A percentile compares a stretch with the other conserved stretches of the same genome.
phyloP scores from a whole-genome alignment of 2,329 filamentous ascomycete species.

The Stagonosporopsis rhizophila region DNA sequence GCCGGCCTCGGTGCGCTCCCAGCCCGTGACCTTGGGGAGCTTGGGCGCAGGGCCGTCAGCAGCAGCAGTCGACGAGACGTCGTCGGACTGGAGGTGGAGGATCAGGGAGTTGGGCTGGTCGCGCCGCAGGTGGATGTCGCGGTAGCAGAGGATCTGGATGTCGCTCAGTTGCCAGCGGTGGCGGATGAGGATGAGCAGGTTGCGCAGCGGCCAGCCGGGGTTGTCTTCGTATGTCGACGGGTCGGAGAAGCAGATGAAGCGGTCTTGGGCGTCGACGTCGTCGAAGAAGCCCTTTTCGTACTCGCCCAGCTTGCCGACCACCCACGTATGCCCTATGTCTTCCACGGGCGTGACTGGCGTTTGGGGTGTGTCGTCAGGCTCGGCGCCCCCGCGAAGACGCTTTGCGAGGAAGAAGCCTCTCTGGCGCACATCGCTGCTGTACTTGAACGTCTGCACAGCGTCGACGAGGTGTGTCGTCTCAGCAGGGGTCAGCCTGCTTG shows the following conservation, averaged over 20 bases:
- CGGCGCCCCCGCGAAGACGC: slow-evolving; percentile 59
- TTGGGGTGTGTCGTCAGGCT: slow-evolving; percentile 47
- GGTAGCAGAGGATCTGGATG: slow-evolving; percentile 87
- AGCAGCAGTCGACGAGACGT: slow-evolving; percentile 16
- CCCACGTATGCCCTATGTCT: slow-evolving; percentile 75
- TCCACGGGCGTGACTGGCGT: slow-evolving; percentile 60
- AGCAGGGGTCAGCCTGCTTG: slow-evolving; percentile 62
- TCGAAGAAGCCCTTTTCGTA: slow-evolving; percentile 92
- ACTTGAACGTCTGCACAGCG: slow-evolving; percentile 85
- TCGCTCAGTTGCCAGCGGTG: slow-evolving; percentile 79
- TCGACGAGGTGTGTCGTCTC: slow-evolving; percentile 85
- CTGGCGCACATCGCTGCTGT: slow-evolving; percentile 80
- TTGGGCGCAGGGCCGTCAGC: slow-evolving; percentile 50
- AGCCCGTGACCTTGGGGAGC: slow-evolving; percentile 92
- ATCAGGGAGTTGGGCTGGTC: slow-evolving; percentile 85
- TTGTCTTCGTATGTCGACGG: slow-evolving; percentile 88
- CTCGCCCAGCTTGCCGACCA: slow-evolving; percentile 74
- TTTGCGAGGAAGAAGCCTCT: slow-evolving; percentile 97
- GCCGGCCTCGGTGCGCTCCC: slow-evolving; percentile 83
- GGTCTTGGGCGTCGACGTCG: slow-evolving; percentile 72
- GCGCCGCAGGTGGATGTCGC: slow-evolving; percentile 78
- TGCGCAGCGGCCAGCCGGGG: slow-evolving; percentile 92
- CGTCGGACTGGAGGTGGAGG: slow-evolving; percentile 56
- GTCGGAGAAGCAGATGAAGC: slow-evolving; percentile 87
- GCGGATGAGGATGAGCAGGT: slow-evolving; percentile 83